phyloP scores from a whole-genome alignment of 2,329 filamentous ascomycete genomes.

The Orbilia ellipsospora region DNA sequence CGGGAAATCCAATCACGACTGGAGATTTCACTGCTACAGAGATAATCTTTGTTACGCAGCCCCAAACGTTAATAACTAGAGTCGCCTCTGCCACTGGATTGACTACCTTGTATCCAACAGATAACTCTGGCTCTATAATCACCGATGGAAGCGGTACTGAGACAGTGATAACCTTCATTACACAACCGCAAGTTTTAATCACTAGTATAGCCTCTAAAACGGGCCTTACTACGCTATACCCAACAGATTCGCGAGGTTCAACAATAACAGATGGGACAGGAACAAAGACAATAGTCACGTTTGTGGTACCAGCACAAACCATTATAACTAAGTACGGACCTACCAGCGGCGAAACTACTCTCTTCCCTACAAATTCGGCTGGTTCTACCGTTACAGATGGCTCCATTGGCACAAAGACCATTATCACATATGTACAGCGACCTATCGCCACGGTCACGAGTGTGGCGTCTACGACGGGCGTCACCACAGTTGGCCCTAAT shows the following conservation, averaged over 20 bases:
- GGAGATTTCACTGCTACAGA: too few relatives aligned
- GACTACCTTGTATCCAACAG: neutral
- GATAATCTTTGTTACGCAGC: too few relatives aligned
- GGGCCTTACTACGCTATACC: slow-evolving; percentile 1
- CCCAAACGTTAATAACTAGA: too few relatives aligned
- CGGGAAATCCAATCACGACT: neutral
- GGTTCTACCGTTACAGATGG: too few relatives aligned
- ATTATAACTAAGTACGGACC: neutral
- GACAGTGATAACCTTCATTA: neutral
- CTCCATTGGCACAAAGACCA: too few relatives aligned
- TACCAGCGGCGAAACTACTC: too few relatives aligned
- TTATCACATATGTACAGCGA: too few relatives aligned
- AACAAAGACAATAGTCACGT: neutral
- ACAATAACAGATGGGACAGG: slow-evolving; percentile 2
- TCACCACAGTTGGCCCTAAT: too few relatives aligned
- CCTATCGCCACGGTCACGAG: too few relatives aligned
- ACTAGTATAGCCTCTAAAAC: neutral
- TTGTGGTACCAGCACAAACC: neutral
- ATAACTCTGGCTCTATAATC: neutral
- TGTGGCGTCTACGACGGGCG: too few relatives aligned
- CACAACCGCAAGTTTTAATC: neutral
- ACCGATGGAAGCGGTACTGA: neutral
- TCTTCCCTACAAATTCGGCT: too few relatives aligned
- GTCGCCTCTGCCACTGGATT: too few relatives aligned
- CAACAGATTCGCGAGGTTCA: neutral